Percentiles rank a stretch among this genome's conserved stretches.
These are phyloP conservation scores for Rutstroemia sp. DNA, from an alignment of 2,329 filamentous ascomycete genomes.

Conservation along the genomic window DNA sequence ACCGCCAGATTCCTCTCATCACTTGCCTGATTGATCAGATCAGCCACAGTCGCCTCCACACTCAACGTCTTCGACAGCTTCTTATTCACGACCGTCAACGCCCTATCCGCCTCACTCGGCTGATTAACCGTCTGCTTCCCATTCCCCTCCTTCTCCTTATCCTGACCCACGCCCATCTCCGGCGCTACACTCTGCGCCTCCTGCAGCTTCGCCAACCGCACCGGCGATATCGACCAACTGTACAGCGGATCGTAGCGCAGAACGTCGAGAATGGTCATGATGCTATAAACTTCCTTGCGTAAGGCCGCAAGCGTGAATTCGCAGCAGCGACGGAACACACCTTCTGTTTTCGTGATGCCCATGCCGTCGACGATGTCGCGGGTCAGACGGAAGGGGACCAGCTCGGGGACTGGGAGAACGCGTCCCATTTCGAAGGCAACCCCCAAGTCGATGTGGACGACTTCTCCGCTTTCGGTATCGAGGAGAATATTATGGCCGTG, in stretches of 20 bases:
- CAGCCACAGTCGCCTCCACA: constrained; percentile 91
- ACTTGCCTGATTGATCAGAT: constrained; percentile 90
- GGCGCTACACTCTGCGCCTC: constrained; percentile 44
- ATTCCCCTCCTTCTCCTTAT: constrained; percentile 21
- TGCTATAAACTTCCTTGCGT: constrained; percentile 89
- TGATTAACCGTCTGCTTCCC: constrained; percentile 43
- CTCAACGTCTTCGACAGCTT: constrained; percentile 92
- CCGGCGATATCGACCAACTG: constrained; percentile 81
- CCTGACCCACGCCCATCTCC: constrained; percentile 16
- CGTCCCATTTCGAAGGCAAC: constrained; percentile 96
- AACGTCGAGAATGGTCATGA: constrained; percentile 98
- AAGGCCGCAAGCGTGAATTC: constrained; percentile 95
- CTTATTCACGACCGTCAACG: constrained; percentile 88
- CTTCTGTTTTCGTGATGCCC: constrained; percentile 91
- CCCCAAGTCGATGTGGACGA: constrained; percentile 93
- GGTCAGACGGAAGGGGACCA: constrained; percentile 91
- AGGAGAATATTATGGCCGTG: constrained; percentile 97
- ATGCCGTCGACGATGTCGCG: constrained; percentile 95
- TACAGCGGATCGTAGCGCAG: constrained; percentile 96
- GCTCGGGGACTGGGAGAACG: constrained; percentile 88
- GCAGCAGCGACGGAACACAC: constrained; percentile 94
- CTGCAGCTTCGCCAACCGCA: constrained; percentile 57
- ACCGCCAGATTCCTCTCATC: constrained; percentile 90
- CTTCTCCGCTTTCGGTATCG: constrained; percentile 82
- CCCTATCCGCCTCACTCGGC: constrained; percentile 78